Conservation (phyloP, 2,329 filamentous ascomycete genomes). For the Thielaviopsis euricoi region DNA sequence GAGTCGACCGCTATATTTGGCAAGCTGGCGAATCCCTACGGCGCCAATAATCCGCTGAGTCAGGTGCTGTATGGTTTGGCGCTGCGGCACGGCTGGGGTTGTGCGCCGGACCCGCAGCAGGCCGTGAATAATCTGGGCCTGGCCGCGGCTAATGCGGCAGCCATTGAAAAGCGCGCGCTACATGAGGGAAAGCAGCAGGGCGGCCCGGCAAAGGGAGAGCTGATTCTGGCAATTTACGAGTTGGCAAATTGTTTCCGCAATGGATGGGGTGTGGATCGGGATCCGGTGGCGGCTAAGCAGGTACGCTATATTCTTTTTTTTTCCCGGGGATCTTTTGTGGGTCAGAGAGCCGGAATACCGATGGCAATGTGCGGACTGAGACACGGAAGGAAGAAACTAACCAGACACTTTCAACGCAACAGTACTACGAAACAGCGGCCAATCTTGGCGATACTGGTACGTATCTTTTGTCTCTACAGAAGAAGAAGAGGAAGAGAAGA, state of each 20-base stretch:
- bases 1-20: constrained; percentile 76
- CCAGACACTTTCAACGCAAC: background rate
- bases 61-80: constrained; percentile 94
- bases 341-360: no score
- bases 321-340: background rate
- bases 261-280: constrained; percentile 81
- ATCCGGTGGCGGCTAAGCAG: constrained; percentile 68
- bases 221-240: constrained; percentile 93
- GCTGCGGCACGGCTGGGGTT: constrained; percentile 86
- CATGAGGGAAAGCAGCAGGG: constrained; percentile 82
- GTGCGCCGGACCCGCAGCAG: constrained; percentile 49
- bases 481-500: background rate
- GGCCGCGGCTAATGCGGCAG: constrained; percentile 78
- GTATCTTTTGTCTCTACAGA: constrained; percentile 15
- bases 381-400: background rate
- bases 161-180: constrained; percentile 71
- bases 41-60: constrained; percentile 80
- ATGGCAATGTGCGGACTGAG: background rate
- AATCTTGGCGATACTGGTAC: constrained; percentile 78
- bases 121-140: constrained; percentile 75
- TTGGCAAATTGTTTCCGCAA: constrained; percentile 84
- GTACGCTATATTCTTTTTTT: constrained; percentile 24
- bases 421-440: constrained; percentile 96
- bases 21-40: constrained; percentile 63
- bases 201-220: constrained; percentile 85